Base-by-base conservation (phyloP, 441 rosid species). In the Syzygium syzygioides region DNA sequence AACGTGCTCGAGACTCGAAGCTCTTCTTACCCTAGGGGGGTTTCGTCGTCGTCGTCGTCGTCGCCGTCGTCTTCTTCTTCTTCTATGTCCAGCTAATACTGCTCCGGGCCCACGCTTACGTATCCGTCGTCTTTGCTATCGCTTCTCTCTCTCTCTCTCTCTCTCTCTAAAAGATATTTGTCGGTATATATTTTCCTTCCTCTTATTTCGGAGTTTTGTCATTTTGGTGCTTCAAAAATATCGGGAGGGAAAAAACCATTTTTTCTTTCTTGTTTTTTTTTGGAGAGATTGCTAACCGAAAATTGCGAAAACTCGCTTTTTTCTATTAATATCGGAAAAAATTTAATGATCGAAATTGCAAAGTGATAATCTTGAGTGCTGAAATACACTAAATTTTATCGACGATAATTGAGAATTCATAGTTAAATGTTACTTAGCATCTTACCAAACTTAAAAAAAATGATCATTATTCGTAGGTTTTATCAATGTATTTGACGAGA, bases 401-500 rank as follows among this genome's bases (percentile, higher is more conserved):
- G 10, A 19, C 7, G 6, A 34, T 4, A 34, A 68, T 3, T 71
- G 26, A 71, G 80, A 34, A 34, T 71, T 26, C 14, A 71, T 10
- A 1, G 28, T 14, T 34, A 10, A 23, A 23, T 10, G 5, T 10
- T 0, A 71, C 34, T 0, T 0, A 34, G 2, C 37, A 9, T 68
- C 48, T 68, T 23, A 34, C 28, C 48, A 19, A 34, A 34, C 79
- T 2, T 34, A 34, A 12, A 19, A 12, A 19, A 68, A 68, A 34
- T 19, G 26, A 19, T 13, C 48, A 18, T 68, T 34, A 9, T 68
- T 3, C 7, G 19, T 14, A 62, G 5, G 20, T 62, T n/a, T 62
- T n/a, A 66, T 3, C 79, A 9, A 0, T 66, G 1, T 66, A 2
- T 18, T 32, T 34, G 79, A 12, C 7, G 5, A 18, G 0, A 32